A percentile compares a stretch with the other conserved stretches of the same genome.
Conservation (phyloP, 2,329 filamentous ascomycete genomes). For the Sporothrix luriei region DNA sequence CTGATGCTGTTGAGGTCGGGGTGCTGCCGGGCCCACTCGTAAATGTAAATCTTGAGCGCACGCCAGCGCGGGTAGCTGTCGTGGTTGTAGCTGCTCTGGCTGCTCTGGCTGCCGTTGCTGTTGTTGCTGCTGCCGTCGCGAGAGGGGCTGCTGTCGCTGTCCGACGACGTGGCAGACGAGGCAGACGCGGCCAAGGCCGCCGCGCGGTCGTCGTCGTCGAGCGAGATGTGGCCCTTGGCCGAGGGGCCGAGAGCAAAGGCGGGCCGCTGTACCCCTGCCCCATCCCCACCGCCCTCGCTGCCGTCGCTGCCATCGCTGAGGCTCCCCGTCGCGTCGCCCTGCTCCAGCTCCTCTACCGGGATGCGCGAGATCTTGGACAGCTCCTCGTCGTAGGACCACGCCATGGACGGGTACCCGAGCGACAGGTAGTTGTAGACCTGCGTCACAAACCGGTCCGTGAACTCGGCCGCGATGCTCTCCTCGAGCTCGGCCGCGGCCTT, state of each 20-base stretch:
- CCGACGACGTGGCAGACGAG: too few species aligned
- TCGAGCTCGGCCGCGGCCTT: constrained; percentile 55
- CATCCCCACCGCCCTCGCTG: constrained; percentile 20
- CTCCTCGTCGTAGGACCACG: constrained; percentile 80
- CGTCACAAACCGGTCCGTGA: constrained; percentile 81
- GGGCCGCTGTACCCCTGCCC: too few species aligned
- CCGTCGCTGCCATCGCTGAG: not conserved
- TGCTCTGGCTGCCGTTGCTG: not conserved
- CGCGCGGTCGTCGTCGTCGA: constrained; percentile 52
- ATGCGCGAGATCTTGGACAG: constrained; percentile 78
- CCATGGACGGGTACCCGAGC: constrained; percentile 85
- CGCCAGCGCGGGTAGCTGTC: constrained; percentile 73
- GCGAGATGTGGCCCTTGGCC: constrained; percentile 77
- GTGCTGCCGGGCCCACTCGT: constrained; percentile 87
- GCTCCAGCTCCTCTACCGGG: constrained; percentile 66
- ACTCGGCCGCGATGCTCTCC: constrained; percentile 65
- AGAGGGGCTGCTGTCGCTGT: too few species aligned
- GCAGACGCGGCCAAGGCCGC: constrained; percentile 31
- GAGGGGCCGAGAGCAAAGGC: constrained; percentile 25
- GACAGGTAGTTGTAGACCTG: constrained; percentile 98
- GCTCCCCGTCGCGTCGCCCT: constrained; percentile 61
- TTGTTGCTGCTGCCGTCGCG: not conserved
- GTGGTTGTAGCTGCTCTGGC: constrained; percentile 43
- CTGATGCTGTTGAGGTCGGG: constrained; percentile 67
- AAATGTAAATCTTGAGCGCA: constrained; percentile 79